A percentile compares a stretch with the other conserved stretches of the same genome.
Conservation (phyloP, 2,329 filamentous ascomycete species). For the Penicillium griseofulvum region DNA sequence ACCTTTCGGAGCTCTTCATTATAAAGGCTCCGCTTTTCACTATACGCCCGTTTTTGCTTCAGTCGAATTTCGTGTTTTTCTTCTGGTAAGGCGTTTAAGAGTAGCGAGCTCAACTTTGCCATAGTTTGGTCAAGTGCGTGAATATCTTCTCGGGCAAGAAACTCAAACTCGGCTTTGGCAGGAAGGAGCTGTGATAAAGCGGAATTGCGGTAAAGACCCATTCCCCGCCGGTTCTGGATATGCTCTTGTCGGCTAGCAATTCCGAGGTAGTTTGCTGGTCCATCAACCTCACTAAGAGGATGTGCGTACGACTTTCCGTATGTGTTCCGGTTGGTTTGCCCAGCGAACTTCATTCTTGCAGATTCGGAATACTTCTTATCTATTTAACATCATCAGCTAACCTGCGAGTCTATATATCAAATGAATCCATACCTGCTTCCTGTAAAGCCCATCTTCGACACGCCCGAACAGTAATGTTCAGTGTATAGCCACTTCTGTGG, state of each 20-base stretch:
- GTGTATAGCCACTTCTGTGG: slow-evolving; percentile 10
- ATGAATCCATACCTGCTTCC: slow-evolving; percentile 11
- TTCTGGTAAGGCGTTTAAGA: background rate
- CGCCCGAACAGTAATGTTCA: slow-evolving; percentile 12
- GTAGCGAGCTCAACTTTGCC: slow-evolving; percentile 2
- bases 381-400: slow-evolving; percentile 4
- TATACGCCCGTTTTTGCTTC: slow-evolving; percentile 6
- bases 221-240: slow-evolving; percentile 19
- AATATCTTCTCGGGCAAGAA: slow-evolving; percentile 10
- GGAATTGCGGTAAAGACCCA: slow-evolving; percentile 14
- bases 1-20: slow-evolving; percentile 7
- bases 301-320: slow-evolving; percentile 15
- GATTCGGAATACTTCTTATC: slow-evolving; percentile 13
- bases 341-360: slow-evolving; percentile 12
- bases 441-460: slow-evolving; percentile 14
- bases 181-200: slow-evolving; percentile 14
- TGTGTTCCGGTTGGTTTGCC: slow-evolving; percentile 6
- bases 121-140: slow-evolving; percentile 6
- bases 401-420: background rate
- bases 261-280: slow-evolving; percentile 14
- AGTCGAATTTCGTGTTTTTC: slow-evolving; percentile 6
- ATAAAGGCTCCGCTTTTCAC: slow-evolving; percentile 9
- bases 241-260: slow-evolving; percentile 11
- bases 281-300: slow-evolving; percentile 16
- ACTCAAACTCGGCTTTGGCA: slow-evolving; percentile 17